These are phyloP conservation scores for Boletus rex-veris DNA, from an alignment of 768 basidiomycete genomes.

Conservation along the genomic window DNA sequence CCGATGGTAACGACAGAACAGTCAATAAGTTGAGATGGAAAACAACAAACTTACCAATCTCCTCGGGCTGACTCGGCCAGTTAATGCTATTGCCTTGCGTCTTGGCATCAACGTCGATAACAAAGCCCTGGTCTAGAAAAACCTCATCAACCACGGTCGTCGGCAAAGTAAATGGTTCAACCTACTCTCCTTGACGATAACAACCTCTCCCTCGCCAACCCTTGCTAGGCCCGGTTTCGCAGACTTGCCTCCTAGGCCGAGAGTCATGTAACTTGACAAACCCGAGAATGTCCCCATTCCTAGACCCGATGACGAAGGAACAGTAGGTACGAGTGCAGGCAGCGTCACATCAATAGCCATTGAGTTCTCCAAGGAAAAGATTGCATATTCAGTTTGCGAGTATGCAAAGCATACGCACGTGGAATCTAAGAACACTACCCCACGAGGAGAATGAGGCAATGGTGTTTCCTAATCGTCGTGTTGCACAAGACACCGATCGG, in stretches of 20 bases:
- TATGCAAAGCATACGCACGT: conserved; percentile 72
- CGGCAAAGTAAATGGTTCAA: conserved; percentile 5
- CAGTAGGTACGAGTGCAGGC: conserved; percentile 38
- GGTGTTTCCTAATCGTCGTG: conserved; percentile 56
- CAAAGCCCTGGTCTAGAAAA: conserved; percentile 59
- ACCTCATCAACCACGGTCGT: not conserved
- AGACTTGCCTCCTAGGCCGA: conserved; percentile 71
- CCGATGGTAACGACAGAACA: conserved; percentile 54
- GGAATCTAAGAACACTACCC: conserved; percentile 67
- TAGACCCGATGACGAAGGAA: conserved; percentile 29
- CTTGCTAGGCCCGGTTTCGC: conserved; percentile 56
- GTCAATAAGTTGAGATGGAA: conserved; percentile 49
- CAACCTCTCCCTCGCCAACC: conserved; percentile 56
- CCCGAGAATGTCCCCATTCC: conserved; percentile 70
- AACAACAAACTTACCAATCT: conserved; percentile 49
- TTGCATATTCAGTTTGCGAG: conserved; percentile 59
- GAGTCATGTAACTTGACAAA: conserved; percentile 80
- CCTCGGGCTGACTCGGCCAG: conserved; percentile 83
- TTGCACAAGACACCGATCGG: not conserved
- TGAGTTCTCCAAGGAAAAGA: conserved; percentile 65
- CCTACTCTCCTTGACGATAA: conserved; percentile 80
- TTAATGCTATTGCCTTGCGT: conserved; percentile 50
- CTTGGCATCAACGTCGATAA: conserved; percentile 60
- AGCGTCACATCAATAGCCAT: conserved; percentile 52
- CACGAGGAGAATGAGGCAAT: conserved; percentile 88